These are phyloP conservation scores for Annulohypoxylon truncatum DNA, from an alignment of 2,329 filamentous ascomycete species.

Conservation along the genomic window DNA sequence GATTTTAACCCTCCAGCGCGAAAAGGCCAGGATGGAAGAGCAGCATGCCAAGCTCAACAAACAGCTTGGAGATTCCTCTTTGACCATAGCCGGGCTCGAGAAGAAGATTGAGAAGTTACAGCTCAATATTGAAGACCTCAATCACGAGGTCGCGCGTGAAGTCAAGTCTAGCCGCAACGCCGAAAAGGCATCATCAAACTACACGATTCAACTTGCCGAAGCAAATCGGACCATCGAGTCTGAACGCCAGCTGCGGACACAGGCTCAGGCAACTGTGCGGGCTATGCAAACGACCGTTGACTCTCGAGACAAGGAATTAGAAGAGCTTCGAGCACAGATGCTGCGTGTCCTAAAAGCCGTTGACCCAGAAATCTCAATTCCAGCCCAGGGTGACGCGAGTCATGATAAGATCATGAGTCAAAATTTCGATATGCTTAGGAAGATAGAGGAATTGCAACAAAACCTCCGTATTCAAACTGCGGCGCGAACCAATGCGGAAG, in stretches of 20 bases:
- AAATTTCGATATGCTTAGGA: conserved; percentile 86
- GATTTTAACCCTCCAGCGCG: conserved; percentile 79
- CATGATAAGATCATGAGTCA: conserved; percentile 75
- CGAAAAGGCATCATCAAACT: conserved; percentile 85
- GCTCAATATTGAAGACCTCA: conserved; percentile 88
- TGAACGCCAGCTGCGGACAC: conserved; percentile 84
- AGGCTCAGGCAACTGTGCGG: conserved; percentile 86
- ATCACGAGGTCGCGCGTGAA: conserved; percentile 89
- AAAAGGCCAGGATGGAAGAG: conserved; percentile 86
- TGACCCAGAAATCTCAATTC: conserved; percentile 76
- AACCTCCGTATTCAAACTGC: conserved; percentile 86
- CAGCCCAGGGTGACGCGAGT: conserved; percentile 67
- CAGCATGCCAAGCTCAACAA: conserved; percentile 83
- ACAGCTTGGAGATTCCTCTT: conserved; percentile 86
- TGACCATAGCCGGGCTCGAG: conserved; percentile 84
- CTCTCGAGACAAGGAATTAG: conserved; percentile 81
- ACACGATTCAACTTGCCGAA: conserved; percentile 86
- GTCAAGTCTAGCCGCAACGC: conserved; percentile 90
- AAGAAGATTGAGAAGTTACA: conserved; percentile 95
- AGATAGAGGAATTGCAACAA: conserved; percentile 89
- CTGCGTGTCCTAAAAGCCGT: conserved; percentile 87
- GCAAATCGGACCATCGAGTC: conserved; percentile 90
- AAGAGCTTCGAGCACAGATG: conserved; percentile 82
- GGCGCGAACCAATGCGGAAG: conserved; percentile 83
- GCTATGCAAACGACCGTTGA: conserved; percentile 84